Evolutionary conservation across 2,329 filamentous ascomycete species (phyloP), one percentile per base, ranked within the genome.

Genomic region (Didymella sp.): DNA sequence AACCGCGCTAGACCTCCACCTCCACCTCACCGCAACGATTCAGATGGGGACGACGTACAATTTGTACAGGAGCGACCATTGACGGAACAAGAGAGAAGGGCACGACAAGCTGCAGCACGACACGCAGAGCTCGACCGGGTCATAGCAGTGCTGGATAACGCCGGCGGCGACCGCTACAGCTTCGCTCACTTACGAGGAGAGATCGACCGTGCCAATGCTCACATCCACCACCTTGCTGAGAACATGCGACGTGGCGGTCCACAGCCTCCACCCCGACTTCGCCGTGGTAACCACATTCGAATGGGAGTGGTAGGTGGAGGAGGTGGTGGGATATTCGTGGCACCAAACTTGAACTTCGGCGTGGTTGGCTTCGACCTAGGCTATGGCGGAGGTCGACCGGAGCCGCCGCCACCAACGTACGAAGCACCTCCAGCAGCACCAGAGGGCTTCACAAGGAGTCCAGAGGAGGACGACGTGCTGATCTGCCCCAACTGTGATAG

Each of bases 401-500:
- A 71, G 22, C 69, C 73, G 19, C 47, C 63, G 2, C 69, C 73
- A n/a, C 74, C 76, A 6, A 78, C 76, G 66, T 85, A 94, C 73
- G 84, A 88, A 40, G 81, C 88, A 0, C 88, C 90, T 0, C 80
- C 82, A n/a, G 78, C 87, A 0, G 81, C 90, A 0, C 83, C 84
- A 6, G 79, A 86, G n/a, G 94, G 93, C 0, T 98, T 95, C 69
- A 96, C 91, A 1, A 84, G 93, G 56, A 87, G 86, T 45, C 90
- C 91, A 0, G 84, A 80, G 35, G 88, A 91, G 31, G 87, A 91
- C 15, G 84, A 90, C 33, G 81, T 90, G 0, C 83, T 94, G 2
- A 82, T 96, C 1, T 99, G 95, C 73, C 91, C 94, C 0, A 91
- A 91, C 56, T 99, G 95, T 68, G 88, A 89, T 17, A 84, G 90